phyloP scores from a whole-genome alignment of 1,284 basidiomycete genomes.

The Hypsizygus ulmarius region DNA sequence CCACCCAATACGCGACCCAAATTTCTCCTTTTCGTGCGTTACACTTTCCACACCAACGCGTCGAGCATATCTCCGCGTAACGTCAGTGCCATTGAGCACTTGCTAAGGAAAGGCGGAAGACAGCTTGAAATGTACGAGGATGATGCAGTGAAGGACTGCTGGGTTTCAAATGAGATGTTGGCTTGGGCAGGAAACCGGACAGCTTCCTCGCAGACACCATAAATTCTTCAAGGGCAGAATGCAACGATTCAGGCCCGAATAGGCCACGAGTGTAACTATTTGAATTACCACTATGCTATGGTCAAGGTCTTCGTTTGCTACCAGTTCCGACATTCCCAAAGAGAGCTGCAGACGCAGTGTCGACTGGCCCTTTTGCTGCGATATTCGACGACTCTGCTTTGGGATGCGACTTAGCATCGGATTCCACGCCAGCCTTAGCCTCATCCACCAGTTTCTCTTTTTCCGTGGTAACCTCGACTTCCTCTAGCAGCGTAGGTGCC shows the following conservation, averaged over 20 bases:
- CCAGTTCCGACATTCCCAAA: conserved; percentile 13
- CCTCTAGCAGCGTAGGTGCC: too few relatives aligned
- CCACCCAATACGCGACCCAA: conserved; percentile 54
- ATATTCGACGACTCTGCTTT: not conserved
- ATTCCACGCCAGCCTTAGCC: not conserved
- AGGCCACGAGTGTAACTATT: not conserved
- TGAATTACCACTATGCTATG: conserved; percentile 8
- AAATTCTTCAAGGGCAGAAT: not conserved
- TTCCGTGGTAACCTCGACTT: too few relatives aligned
- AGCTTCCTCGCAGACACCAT: conserved; percentile 2
- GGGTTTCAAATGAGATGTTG: conserved; percentile 64
- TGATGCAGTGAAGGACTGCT: conserved; percentile 64
- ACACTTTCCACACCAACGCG: conserved; percentile 65
- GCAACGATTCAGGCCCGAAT: too few relatives aligned
- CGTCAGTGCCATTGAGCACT: conserved; percentile 67
- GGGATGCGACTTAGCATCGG: too few relatives aligned
- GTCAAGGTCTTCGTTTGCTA: conserved; percentile 3
- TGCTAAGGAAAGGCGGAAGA: conserved; percentile 60
- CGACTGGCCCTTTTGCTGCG: conserved; percentile 9
- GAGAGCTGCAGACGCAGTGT: conserved; percentile 20
- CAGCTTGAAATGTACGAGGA: conserved; percentile 71
- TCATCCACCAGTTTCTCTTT: not conserved
- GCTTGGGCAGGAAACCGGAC: conserved; percentile 47
- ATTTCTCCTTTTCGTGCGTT: conserved; percentile 65
- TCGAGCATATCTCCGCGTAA: conserved; percentile 58